phyloP scores from a whole-genome alignment of 2,329 filamentous ascomycete species.

The Fonsecaea erecta region DNA sequence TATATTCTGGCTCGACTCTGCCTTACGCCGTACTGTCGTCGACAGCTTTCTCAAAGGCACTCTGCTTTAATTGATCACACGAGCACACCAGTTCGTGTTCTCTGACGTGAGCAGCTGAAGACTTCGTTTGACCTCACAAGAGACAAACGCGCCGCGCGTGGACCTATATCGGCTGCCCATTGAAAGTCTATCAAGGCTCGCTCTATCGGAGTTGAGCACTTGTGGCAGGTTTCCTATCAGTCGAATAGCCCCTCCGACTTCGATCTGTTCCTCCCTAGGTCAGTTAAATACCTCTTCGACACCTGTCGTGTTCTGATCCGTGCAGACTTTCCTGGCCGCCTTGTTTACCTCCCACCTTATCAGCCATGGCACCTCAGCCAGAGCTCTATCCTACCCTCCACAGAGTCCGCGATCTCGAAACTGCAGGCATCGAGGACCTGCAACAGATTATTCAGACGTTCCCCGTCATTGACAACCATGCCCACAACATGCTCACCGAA shows the following conservation, averaged over 20 bases:
- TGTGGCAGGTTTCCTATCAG: conserved; percentile 8
- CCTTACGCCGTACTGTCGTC: not conserved
- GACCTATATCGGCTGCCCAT: not conserved
- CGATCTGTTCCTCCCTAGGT: not conserved
- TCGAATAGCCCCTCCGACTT: not conserved
- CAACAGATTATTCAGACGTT: conserved; percentile 45
- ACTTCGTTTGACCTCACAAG: not conserved
- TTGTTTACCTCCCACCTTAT: conserved; percentile 3
- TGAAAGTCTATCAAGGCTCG: not conserved
- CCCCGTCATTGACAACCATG: conserved; percentile 55
- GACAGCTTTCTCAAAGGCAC: not conserved
- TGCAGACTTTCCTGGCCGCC: not conserved
- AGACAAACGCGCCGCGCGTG: not conserved
- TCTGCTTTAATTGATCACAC: not conserved
- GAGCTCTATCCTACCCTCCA: conserved; percentile 43
- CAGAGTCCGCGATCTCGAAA: conserved; percentile 32
- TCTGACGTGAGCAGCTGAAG: conserved; percentile 10
- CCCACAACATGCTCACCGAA: conserved; percentile 50
- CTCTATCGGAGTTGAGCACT: conserved; percentile 16
- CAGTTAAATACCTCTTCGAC: conserved; percentile 1
- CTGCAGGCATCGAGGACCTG: conserved; percentile 41
- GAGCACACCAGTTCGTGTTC: not conserved
- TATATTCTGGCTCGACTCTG: not conserved
- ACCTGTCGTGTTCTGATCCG: not conserved
- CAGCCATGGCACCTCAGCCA: conserved; percentile 30